These are phyloP conservation scores for Eucalyptus curtisii DNA, from an alignment of 345 rosid species.

Conservation along the genomic window DNA sequence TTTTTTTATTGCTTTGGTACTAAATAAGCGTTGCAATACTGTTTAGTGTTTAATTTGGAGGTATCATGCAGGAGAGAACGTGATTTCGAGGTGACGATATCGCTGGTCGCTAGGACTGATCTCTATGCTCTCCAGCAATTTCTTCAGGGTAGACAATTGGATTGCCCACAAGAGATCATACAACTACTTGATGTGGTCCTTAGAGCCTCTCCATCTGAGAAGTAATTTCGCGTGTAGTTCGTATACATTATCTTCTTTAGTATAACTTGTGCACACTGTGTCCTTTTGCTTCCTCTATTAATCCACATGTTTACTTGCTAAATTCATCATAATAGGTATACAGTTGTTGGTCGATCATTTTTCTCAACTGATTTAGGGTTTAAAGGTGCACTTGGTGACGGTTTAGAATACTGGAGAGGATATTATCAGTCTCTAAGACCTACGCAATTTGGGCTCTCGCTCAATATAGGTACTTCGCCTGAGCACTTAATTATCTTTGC, in stretches of 20 bases:
- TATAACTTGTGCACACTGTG: background rate
- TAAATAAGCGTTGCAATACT: background rate
- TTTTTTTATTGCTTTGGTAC: background rate
- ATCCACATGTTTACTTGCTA: background rate
- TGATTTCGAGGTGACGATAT: slow-evolving; percentile 34
- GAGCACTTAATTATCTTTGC: background rate
- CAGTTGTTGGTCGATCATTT: slow-evolving; percentile 50
- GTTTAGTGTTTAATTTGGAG: background rate
- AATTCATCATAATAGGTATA: slow-evolving; percentile 10
- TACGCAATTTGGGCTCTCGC: slow-evolving; percentile 69
- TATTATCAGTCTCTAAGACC: slow-evolving; percentile 63
- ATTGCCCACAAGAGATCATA: slow-evolving; percentile 44
- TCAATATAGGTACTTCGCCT: slow-evolving; percentile 42
- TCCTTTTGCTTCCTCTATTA: background rate
- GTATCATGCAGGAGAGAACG: slow-evolving; percentile 37
- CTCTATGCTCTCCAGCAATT: slow-evolving; percentile 23
- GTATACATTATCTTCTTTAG: background rate
- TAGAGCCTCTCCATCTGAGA: slow-evolving; percentile 23
- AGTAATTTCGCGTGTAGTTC: background rate
- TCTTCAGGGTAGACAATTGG: slow-evolving; percentile 13
- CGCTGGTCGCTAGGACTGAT: slow-evolving; percentile 31
- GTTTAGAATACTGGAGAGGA: slow-evolving; percentile 58
- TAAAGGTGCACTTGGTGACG: slow-evolving; percentile 33
- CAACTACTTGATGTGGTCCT: slow-evolving; percentile 68
- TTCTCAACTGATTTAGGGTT: slow-evolving; percentile 16